phyloP scores from a whole-genome alignment of 805 yeast genomes.

The Vanderwaltozyma yarrowii region DNA sequence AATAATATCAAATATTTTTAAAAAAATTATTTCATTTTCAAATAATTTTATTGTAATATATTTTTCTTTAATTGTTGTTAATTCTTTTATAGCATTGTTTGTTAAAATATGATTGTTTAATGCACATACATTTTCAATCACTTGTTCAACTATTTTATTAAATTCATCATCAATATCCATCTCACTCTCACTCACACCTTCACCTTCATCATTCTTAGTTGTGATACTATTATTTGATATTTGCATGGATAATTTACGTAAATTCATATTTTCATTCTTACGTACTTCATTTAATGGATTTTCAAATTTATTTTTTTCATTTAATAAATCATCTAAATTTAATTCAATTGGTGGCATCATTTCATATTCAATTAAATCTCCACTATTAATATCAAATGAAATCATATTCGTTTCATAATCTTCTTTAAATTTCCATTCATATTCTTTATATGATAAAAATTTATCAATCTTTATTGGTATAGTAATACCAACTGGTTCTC shows the following conservation, averaged over 20 bases:
- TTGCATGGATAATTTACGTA: no score
- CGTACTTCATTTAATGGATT: conserved; percentile 10
- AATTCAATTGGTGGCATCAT: conserved; percentile 10
- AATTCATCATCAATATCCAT: neutral
- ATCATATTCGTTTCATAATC: conserved; percentile 15
- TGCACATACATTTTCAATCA: conserved; percentile 36
- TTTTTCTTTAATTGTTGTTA: conserved; percentile 42
- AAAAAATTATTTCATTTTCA: conserved; percentile 46
- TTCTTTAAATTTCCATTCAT: conserved; percentile 10
- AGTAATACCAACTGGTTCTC: conserved; percentile 35
- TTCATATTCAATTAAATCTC: conserved; percentile 10
- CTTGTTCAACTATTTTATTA: conserved; percentile 19
- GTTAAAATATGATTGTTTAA: conserved; percentile 46
- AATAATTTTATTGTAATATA: conserved; percentile 39
- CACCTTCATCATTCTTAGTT: no score
- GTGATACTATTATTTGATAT: no score
- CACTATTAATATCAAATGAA: conserved; percentile 9
- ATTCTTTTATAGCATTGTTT: conserved; percentile 46
- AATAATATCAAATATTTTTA: conserved; percentile 39
- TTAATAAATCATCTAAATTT: conserved; percentile 16
- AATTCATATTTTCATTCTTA: neutral
- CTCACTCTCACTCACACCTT: neutral
- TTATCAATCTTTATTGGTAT: conserved; percentile 30
- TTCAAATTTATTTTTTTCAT: conserved; percentile 17
- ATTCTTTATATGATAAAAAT: conserved; percentile 25